These are phyloP conservation scores for Fonsecaea monophora DNA, from an alignment of 2,329 filamentous ascomycete genomes.

Conservation along the genomic window DNA sequence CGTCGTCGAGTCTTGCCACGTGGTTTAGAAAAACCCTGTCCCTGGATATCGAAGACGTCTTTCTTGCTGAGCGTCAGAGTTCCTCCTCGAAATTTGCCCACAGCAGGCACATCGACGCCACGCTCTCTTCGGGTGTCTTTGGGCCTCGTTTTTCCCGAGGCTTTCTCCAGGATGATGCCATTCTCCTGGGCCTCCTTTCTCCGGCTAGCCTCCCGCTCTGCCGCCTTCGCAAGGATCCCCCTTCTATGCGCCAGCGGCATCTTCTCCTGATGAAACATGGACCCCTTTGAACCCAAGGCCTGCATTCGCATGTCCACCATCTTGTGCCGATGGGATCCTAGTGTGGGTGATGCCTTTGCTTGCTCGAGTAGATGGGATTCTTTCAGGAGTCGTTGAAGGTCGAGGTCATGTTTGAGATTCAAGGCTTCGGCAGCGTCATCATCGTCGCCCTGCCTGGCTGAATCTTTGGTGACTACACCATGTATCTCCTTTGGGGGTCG, in stretches of 20 bases:
- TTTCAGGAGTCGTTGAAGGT: constrained; percentile 84
- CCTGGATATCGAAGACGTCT: constrained; percentile 76
- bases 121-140: constrained; percentile 60
- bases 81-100: constrained; percentile 81
- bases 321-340: constrained; percentile 77
- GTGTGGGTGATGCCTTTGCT: constrained; percentile 60
- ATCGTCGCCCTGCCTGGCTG: constrained; percentile 38
- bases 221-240: constrained; percentile 76
- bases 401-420: constrained; percentile 89
- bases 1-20: constrained; percentile 27
- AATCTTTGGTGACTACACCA: constrained; percentile 12
- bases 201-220: constrained; percentile 70
- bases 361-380: constrained; percentile 87
- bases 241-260: constrained; percentile 89
- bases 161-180: constrained; percentile 80
- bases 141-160: constrained; percentile 44
- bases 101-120: constrained; percentile 74
- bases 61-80: constrained; percentile 78
- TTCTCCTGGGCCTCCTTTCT: constrained; percentile 85
- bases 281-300: constrained; percentile 77
- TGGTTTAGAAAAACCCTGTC: constrained; percentile 42
- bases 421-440: constrained; percentile 61
- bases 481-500: constrained; percentile 32
- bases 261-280: constrained; percentile 76
- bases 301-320: constrained; percentile 84